A percentile compares a stretch with the other conserved stretches of the same genome.
Conservation (phyloP, 2,329 filamentous ascomycete genomes). For the Neofusicoccum umdonicola region DNA sequence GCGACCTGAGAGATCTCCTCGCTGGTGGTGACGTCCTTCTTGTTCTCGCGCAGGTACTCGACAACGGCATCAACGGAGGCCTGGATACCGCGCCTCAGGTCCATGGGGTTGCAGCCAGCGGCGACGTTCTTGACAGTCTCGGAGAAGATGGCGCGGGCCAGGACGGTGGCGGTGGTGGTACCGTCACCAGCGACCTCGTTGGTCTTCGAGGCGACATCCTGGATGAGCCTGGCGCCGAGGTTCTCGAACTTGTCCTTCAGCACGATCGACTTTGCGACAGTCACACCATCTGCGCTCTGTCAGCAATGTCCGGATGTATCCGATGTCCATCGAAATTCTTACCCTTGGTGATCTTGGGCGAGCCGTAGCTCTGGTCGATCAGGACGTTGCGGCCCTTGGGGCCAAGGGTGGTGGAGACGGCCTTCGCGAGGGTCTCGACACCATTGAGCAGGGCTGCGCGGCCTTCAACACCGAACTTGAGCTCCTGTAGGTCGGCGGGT, state of each 20-base stretch:
- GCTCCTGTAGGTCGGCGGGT: constrained; percentile 64
- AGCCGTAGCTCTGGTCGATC: constrained; percentile 97
- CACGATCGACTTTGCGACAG: constrained; percentile 71
- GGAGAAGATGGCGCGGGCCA: constrained; percentile 97
- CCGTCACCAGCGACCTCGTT: constrained; percentile 99
- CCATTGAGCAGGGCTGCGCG: constrained; percentile 85
- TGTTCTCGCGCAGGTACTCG: constrained; percentile 90
- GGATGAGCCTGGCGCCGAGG: constrained; percentile 91
- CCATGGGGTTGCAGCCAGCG: constrained; percentile 99
- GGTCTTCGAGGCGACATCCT: constrained; percentile 98
- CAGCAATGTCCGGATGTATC: constrained; percentile 23
- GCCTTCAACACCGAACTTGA: constrained; percentile 96
- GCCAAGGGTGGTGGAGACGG: constrained; percentile 91
- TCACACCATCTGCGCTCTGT: constrained; percentile 47
- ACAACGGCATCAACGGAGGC: constrained; percentile 93
- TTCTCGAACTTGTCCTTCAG: constrained; percentile 99
- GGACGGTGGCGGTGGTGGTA: constrained; percentile 95
- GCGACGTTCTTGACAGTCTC: constrained; percentile 99
- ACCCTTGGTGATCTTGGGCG: constrained; percentile 99
- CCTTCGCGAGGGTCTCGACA: constrained; percentile 95
- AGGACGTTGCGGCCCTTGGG: constrained; percentile 98
- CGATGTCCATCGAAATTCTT: constrained; percentile 30
- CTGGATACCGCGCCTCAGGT: constrained; percentile 94
- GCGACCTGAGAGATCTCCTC: constrained; percentile 97
- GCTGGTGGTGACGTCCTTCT: constrained; percentile 96